These are phyloP conservation scores for Discostella stelligera DNA, from an alignment of 352 stramenopile species.

Conservation along the genomic window DNA sequence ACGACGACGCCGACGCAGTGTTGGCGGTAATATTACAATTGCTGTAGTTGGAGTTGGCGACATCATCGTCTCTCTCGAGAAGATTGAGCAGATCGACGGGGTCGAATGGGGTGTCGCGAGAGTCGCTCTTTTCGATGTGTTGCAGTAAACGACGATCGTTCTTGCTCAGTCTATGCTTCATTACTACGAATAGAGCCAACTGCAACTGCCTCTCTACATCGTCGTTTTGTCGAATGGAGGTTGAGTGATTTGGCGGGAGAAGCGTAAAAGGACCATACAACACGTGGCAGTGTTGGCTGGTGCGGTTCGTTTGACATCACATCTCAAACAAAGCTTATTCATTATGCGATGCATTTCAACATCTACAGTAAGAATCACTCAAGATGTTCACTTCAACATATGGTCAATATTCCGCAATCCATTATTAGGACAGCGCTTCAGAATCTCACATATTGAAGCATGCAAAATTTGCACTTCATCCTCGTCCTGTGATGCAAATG, in stretches of 20 bases:
- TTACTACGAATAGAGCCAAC: background rate
- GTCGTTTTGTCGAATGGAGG: too few species aligned
- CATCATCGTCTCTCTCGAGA: background rate
- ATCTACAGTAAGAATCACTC: too few species aligned
- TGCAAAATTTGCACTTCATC: slow-evolving; percentile 44
- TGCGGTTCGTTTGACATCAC: too few species aligned
- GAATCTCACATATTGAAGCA: slow-evolving; percentile 44
- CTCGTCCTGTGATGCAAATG: slow-evolving; percentile 67
- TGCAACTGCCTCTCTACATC: too few species aligned
- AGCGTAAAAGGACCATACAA: too few species aligned
- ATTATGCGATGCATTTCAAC: too few species aligned
- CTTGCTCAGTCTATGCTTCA: background rate
- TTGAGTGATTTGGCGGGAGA: background rate
- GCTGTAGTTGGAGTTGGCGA: background rate
- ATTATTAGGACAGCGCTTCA: slow-evolving; percentile 44
- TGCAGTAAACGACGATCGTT: background rate
- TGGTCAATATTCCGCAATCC: slow-evolving; percentile 56
- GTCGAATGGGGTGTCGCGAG: background rate
- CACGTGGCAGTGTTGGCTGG: background rate
- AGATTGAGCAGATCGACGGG: slow-evolving; percentile 4
- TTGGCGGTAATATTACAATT: too few species aligned
- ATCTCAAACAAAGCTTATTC: too few species aligned
- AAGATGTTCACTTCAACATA: slow-evolving; percentile 47
- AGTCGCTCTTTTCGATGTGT: slow-evolving; percentile 1
- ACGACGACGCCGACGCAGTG: background rate